Conservation (phyloP, 352 stramenopile genomes). For the Globisporangium radiosum region DNA sequence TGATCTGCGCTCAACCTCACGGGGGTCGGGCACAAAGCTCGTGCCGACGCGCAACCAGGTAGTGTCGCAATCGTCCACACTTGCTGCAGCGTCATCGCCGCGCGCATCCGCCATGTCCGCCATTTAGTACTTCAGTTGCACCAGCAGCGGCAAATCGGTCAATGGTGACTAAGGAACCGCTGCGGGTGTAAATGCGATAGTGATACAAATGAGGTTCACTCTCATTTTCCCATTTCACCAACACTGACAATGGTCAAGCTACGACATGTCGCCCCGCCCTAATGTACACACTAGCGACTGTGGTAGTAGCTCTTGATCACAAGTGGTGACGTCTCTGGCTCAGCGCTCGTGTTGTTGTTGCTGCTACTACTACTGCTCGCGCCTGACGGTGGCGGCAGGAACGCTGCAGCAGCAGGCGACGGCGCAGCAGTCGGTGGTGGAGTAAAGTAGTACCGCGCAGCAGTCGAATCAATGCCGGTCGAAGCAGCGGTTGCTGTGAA, state of each 20-base stretch:
- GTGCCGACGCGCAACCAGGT: conserved; percentile 10
- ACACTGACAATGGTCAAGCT: too few relatives aligned
- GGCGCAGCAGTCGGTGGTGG: not conserved
- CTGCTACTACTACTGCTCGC: too few relatives aligned
- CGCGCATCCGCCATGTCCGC: too few relatives aligned
- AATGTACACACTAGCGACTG: not conserved
- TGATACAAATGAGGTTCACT: not conserved
- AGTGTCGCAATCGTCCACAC: not conserved
- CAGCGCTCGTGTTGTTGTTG: too few relatives aligned
- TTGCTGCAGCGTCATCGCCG: not conserved
- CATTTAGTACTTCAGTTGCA: too few relatives aligned
- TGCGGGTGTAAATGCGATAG: not conserved
- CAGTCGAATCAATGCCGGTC: not conserved
- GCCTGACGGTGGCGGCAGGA: conserved; percentile 4
- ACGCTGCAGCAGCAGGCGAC: conserved; percentile 5
- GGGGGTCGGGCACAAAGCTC: conserved; percentile 5
- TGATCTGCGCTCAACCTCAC: not conserved
- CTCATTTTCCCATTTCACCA: not conserved
- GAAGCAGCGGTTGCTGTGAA: conserved; percentile 5
- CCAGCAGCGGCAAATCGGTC: not conserved
- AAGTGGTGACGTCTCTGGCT: too few relatives aligned
- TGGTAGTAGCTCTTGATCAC: not conserved
- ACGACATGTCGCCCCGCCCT: not conserved
- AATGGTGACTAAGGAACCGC: too few relatives aligned
- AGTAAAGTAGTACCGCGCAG: conserved; percentile 42